Evolutionary conservation across 352 stramenopile species (phyloP).

Genomic region (Pythium oligandrum): DNA sequence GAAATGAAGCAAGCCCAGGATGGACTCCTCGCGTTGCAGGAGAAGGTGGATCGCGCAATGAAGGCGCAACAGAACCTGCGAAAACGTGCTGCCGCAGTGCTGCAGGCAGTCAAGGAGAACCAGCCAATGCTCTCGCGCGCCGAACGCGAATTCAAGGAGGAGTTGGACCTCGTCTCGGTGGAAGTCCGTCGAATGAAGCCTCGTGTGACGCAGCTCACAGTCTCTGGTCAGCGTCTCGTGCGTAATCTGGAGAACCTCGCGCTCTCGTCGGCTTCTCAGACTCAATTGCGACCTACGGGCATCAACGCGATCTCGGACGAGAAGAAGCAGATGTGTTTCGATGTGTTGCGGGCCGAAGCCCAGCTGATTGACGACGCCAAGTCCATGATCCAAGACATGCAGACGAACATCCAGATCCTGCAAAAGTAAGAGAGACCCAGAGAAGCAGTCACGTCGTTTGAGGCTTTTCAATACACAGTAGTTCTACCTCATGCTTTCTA

Average conservation of each 20-base stretch:
- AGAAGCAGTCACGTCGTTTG: no score
- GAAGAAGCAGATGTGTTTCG: slow-evolving; percentile 80
- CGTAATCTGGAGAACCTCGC: slow-evolving; percentile 40
- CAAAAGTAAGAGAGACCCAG: slow-evolving; percentile 13
- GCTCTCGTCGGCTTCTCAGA: slow-evolving; percentile 19
- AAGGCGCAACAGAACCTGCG: slow-evolving; percentile 69
- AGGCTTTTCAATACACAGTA: no score
- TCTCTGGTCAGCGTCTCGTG: slow-evolving; percentile 54
- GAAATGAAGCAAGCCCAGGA: slow-evolving; percentile 24
- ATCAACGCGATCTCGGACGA: slow-evolving; percentile 41
- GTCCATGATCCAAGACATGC: slow-evolving; percentile 61
- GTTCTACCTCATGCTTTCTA: no score
- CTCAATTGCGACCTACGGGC: slow-evolving; percentile 5
- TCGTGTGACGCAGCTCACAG: slow-evolving; percentile 61
- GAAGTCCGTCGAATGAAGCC: slow-evolving; percentile 68
- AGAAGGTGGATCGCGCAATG: slow-evolving; percentile 57
- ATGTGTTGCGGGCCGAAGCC: slow-evolving; percentile 74
- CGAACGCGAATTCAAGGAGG: slow-evolving; percentile 65
- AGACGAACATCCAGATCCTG: slow-evolving; percentile 40
- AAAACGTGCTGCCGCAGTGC: slow-evolving; percentile 65
- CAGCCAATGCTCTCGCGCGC: slow-evolving; percentile 68
- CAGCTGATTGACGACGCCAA: slow-evolving; percentile 81
- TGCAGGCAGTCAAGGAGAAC: slow-evolving; percentile 83
- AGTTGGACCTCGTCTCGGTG: slow-evolving; percentile 59
- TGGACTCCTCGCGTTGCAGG: slow-evolving; percentile 35